Evolutionary conservation across 2,329 filamentous ascomycete species (phyloP).

Genomic region (Fusarium albosuccineum): DNA sequence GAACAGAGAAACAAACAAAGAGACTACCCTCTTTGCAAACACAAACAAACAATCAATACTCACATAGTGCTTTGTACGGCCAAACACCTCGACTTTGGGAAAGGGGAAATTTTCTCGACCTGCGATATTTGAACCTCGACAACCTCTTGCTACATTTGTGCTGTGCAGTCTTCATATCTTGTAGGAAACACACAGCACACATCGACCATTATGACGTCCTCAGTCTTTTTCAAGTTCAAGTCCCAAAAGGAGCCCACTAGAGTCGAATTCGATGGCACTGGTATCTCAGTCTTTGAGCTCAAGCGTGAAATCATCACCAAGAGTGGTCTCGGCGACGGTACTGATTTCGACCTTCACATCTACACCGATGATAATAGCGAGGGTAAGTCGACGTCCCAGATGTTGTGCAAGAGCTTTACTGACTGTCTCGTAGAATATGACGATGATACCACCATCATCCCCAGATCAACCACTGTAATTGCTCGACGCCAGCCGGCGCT

Average conservation of each 20-base stretch:
- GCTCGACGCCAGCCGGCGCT: slow-evolving; percentile 86
- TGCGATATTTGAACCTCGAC: slow-evolving; percentile 40
- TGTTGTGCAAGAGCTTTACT: slow-evolving; percentile 30
- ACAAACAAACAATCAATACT: slow-evolving; percentile 47
- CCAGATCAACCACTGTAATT: slow-evolving; percentile 92
- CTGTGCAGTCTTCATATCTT: slow-evolving; percentile 43
- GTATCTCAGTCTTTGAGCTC: slow-evolving; percentile 97
- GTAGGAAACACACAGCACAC: slow-evolving; percentile 46
- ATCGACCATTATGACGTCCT: slow-evolving; percentile 82
- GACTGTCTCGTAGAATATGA: slow-evolving; percentile 80
- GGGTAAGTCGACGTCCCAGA: slow-evolving; percentile 70
- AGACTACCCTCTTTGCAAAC: slow-evolving; percentile 38
- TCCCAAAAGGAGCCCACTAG: slow-evolving; percentile 95
- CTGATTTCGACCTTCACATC: slow-evolving; percentile 95
- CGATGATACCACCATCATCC: slow-evolving; percentile 97
- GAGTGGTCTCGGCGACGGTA: slow-evolving; percentile 93
- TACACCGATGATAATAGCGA: slow-evolving; percentile 93
- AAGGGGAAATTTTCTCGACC: slow-evolving; percentile 24
- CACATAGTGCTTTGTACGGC: slow-evolving; percentile 50
- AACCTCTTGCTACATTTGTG: slow-evolving; percentile 37
- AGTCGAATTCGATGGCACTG: slow-evolving; percentile 96
- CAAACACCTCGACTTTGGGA: slow-evolving; percentile 29
- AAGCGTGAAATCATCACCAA: slow-evolving; percentile 98
- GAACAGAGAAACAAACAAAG: slow-evolving; percentile 47
- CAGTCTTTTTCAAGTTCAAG: slow-evolving; percentile 99